Evolutionary conservation across 768 basidiomycete species (phyloP), one percentile per base, ranked within the genome.

Genomic region (Solioccasus polychromus): DNA sequence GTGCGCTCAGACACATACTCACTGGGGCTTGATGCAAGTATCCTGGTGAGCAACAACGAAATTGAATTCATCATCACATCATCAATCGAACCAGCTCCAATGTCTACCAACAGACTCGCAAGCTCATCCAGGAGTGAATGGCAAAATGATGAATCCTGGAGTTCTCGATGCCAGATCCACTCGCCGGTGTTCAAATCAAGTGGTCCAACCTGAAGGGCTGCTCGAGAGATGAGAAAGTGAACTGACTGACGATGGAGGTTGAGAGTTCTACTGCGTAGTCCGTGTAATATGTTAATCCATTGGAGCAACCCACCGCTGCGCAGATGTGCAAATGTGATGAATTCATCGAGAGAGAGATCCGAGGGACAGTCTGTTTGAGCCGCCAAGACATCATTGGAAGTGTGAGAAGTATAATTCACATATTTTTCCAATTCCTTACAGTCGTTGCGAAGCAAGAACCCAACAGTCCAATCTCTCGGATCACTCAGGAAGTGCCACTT

Each of bases 31-130:
- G 64, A 60, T 0, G 64, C 57, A 18, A 71, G 51, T 5, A 75
- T 46, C 17, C 74, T 69, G 52, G 44, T 47, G 6, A 53, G 52
- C 5, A 74, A 47, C 22, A 61, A 39, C 28, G 61, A 59, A 19
- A 67, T 58, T 30, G 61, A 70, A 45, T 59, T 44, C 45, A 68
- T 52, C 1, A 64, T 48, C 23, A 53, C 35, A 3, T 51, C 44
- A 44, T 66, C 55, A 31, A 62, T 55, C 74, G n/a, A 34, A 17
- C 18, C 18, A 4, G n/a, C 32, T 34, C 18, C 32, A 6, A 34
- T 12, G 17, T 34, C 75, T 17, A 8, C n/a, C 3, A 34, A 10
- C 7, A 34, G 32, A 15, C 18, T 34, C 17, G n/a, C 32, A 18
- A 34, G 32, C 32, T 34, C 32, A 17, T 5, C 32, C 32, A 34